phyloP scores from a whole-genome alignment of 768 basidiomycete species.

The Lyophyllum shimeji region DNA sequence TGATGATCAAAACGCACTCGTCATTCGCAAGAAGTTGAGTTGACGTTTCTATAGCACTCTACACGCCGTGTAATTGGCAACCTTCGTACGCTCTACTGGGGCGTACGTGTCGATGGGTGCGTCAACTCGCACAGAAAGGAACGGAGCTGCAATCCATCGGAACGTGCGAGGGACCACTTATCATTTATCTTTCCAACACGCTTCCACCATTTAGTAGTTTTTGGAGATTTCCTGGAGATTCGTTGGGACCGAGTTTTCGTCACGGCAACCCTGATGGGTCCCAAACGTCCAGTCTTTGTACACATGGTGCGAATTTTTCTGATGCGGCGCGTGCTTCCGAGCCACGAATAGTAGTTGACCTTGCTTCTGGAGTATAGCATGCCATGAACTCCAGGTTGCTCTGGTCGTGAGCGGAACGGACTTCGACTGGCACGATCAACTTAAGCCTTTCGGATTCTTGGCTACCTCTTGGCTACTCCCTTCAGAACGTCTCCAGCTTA shows the following conservation, averaged over 20 bases:
- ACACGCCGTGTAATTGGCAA: too few species aligned
- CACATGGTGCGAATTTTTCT: slow-evolving; percentile 6
- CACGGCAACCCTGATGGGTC: slow-evolving; percentile 2
- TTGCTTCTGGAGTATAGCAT: slow-evolving; percentile 7
- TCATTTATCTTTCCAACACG: background rate
- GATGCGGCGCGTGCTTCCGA: background rate
- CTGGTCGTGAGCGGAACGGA: background rate
- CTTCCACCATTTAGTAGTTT: too few species aligned
- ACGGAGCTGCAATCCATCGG: too few species aligned
- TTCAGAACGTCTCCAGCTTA: background rate
- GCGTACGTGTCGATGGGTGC: too few species aligned
- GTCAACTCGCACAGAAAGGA: too few species aligned
- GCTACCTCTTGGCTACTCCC: background rate
- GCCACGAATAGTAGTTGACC: background rate
- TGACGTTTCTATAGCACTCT: too few species aligned
- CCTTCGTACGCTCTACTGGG: too few species aligned
- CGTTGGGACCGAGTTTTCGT: background rate
- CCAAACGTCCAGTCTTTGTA: background rate
- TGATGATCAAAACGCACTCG: too few species aligned
- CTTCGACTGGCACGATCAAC: background rate
- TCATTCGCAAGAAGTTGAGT: too few species aligned
- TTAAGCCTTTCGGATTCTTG: background rate
- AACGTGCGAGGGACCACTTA: too few species aligned
- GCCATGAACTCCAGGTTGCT: background rate
- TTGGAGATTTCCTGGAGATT: too few species aligned